Base-by-base conservation (phyloP, 805 yeast species). In the Hanseniaspora jakobsenii region DNA sequence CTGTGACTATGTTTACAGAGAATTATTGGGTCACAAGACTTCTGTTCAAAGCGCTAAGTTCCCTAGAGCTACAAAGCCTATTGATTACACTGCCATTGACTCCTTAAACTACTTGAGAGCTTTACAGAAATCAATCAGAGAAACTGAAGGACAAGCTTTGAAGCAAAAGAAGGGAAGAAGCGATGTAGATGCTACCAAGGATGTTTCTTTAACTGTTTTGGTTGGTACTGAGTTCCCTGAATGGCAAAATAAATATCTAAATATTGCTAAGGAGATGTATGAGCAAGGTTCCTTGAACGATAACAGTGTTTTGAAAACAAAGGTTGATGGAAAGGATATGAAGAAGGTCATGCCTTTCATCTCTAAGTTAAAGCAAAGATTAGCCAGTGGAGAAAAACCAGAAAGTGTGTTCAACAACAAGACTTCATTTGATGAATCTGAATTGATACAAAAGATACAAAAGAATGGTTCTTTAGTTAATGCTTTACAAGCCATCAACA, bases 311-410 rank as follows among this genome's bases (percentile, higher is more conserved):
- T 67, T 81, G 54, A 79, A 72, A 61, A 72, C 75, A 53, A 74
- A 68, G 59, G 77, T 81, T 49, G 66, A 67, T 23, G 83, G 83
- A 52, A 79, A 78, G 62, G 97, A 91, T 57, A 83, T 87, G 82
- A 91, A 91, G 73, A 80, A 93, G 55, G 96, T 95, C 49, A 91
- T 91, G 97, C 97, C 97, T 48, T 89, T 87, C 63, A 86, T 91
- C 50, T 78, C 89, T 51, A 67, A 75, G 54, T 69, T 91, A 62
- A 87, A 91, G 65, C 83, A 79, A 59, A 77, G 94, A 66, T 70
- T 91, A 52, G 49, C 52, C 36, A 65, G 70, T 31, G 64, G 64
- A 42, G 93, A 82, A 58, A 64, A 78, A 24, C 78, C 95, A 16
- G 75, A 73, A 44, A 73, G 73, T 42, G 95, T 91, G 21, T 85